These are phyloP conservation scores for Geum urbanum DNA, from an alignment of 306 rosid genomes.

Conservation along the genomic window DNA sequence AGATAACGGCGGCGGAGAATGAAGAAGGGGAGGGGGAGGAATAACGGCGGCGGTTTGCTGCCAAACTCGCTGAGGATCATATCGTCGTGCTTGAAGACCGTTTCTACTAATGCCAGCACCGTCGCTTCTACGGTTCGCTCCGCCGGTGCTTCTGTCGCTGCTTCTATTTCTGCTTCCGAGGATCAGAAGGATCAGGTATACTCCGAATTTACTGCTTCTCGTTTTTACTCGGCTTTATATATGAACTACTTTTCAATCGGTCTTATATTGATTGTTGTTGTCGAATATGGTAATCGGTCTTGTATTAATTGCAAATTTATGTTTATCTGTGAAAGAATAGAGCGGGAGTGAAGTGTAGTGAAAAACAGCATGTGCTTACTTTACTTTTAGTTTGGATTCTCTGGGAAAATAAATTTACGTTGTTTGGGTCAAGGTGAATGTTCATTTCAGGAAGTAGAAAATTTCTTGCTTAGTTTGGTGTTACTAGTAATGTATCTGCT, in stretches of 20 bases:
- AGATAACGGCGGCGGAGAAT: conserved; percentile 16
- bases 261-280: not conserved
- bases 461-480: not conserved
- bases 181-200: conserved; percentile 80
- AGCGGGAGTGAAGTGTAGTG: conserved; percentile 5
- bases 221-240: not conserved
- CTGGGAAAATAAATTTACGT: not conserved
- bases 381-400: not conserved
- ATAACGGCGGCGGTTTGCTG: conserved; percentile 63
- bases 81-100: conserved; percentile 82
- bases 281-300: not conserved
- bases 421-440: not conserved
- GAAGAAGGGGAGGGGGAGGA: conserved; percentile 60
- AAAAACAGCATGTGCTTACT: not conserved
- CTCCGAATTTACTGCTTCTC: not conserved
- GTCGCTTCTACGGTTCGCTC: conserved; percentile 88
- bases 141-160: conserved; percentile 81
- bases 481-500: not conserved
- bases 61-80: conserved; percentile 81
- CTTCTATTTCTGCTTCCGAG: conserved; percentile 65
- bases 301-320: not conserved
- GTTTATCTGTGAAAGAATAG: not conserved
- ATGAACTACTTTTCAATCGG: not conserved
- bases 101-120: conserved; percentile 71
- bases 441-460: not conserved